These are phyloP conservation scores for Cytospora piceicola DNA, from an alignment of 2,329 filamentous ascomycete genomes.

Conservation along the genomic window DNA sequence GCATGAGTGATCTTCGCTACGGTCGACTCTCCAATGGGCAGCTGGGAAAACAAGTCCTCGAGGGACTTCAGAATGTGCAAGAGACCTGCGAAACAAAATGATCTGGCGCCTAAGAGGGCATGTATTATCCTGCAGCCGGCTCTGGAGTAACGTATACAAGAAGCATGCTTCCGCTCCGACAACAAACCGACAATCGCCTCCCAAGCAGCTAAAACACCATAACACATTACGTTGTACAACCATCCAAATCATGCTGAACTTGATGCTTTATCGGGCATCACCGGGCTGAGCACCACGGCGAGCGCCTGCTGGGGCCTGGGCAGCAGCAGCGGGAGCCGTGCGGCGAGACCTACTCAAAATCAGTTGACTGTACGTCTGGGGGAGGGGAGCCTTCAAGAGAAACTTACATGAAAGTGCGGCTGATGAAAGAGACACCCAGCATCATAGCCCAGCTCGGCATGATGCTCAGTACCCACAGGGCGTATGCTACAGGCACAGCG, in stretches of 20 bases:
- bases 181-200: constrained; percentile 19
- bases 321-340: constrained; percentile 21
- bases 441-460: constrained; percentile 79
- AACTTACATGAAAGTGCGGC: constrained; percentile 76
- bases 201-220: constrained; percentile 19
- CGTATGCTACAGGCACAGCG: constrained; percentile 67
- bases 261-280: constrained; percentile 34
- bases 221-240: constrained; percentile 17
- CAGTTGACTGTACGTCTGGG: constrained; percentile 31
- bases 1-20: constrained; percentile 81
- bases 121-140: constrained; percentile 13
- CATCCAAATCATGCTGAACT: background rate
- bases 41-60: constrained; percentile 68
- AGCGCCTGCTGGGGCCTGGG: constrained; percentile 31
- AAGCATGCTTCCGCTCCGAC: constrained; percentile 9
- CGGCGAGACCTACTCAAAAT: constrained; percentile 33
- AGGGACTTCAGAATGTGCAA: constrained; percentile 67
- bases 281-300: constrained; percentile 36
- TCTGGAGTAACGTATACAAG: constrained; percentile 12
- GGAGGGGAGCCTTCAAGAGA: background rate
- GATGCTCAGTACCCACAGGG: constrained; percentile 67
- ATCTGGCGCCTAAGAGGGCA: constrained; percentile 10
- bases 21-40: constrained; percentile 71
- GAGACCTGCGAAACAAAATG: constrained; percentile 59
- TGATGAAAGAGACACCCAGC: constrained; percentile 74